Evolutionary conservation across 345 rosid species (phyloP).

Genomic region (Eucalyptus grandis): DNA sequence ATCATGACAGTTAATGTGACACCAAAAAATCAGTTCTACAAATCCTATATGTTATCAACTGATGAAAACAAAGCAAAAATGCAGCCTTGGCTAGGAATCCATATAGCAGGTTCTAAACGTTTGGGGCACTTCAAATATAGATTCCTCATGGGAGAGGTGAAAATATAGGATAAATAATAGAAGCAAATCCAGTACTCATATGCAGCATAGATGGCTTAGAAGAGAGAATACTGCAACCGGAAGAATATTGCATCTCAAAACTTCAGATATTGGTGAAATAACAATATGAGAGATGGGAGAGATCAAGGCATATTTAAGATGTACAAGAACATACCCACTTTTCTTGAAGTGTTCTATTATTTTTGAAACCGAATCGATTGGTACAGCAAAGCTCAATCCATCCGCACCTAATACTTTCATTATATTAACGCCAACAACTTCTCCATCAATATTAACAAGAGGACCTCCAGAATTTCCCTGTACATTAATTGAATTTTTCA

Average conservation of each 20-base stretch:
- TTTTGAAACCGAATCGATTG: conserved; percentile 67
- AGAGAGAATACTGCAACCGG: not conserved
- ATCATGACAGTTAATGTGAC: not conserved
- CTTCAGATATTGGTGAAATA: not conserved
- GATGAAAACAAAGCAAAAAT: not conserved
- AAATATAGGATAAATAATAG: not conserved
- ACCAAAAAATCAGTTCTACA: not conserved
- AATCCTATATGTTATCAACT: not conserved
- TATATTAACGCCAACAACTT: conserved; percentile 77
- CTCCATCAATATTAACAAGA: conserved; percentile 85
- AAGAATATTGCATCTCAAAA: not conserved
- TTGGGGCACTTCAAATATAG: not conserved
- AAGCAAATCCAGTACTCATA: not conserved
- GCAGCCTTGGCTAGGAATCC: not conserved
- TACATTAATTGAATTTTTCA: not conserved
- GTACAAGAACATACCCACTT: conserved; percentile 42
- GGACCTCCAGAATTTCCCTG: conserved; percentile 99
- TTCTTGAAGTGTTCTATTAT: conserved; percentile 75
- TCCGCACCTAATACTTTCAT: conserved; percentile 80
- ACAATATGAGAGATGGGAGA: not conserved
- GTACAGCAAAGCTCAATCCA: conserved; percentile 74
- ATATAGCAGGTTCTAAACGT: not conserved
- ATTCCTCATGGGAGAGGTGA: not conserved
- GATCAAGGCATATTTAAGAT: not conserved
- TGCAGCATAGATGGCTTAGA: not conserved